Evolutionary conservation across 2,329 filamentous ascomycete species (phyloP).

Genomic region (Xylaria sp.): DNA sequence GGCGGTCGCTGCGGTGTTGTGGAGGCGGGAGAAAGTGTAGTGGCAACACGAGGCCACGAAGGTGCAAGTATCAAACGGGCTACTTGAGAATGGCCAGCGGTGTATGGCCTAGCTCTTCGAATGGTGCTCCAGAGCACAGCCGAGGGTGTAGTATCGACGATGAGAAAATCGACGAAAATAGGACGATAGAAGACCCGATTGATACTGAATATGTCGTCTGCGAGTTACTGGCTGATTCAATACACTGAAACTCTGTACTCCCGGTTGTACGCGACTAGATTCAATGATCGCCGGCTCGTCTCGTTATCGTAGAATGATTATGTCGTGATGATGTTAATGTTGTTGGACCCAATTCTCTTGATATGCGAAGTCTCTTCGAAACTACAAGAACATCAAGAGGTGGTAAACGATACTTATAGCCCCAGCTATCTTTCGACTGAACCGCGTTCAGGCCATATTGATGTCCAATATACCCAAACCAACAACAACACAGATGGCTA

Average conservation of each 20-base stretch:
- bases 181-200: conserved; percentile 5
- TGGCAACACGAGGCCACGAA: conserved; percentile 26
- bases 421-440: conserved; percentile 9
- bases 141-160: conserved; percentile 36
- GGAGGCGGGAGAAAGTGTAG: conserved; percentile 15
- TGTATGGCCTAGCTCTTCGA: conserved; percentile 20
- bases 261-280: conserved; percentile 10
- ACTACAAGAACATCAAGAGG: conserved; percentile 22
- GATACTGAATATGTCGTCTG: conserved; percentile 18
- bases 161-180: conserved; percentile 17
- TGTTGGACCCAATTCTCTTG: conserved; percentile 20
- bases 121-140: conserved; percentile 18
- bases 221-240: conserved; percentile 22
- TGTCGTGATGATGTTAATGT: conserved; percentile 6
- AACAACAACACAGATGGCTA: conserved; percentile 43
- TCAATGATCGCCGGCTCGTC: conserved; percentile 6
- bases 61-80: conserved; percentile 12
- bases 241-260: conserved; percentile 15
- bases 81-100: conserved; percentile 15
- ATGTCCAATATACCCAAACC: conserved; percentile 46
- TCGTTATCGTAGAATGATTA: conserved; percentile 8
- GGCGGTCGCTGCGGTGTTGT: conserved; percentile 17
- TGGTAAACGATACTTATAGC: conserved; percentile 41
- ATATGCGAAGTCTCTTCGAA: conserved; percentile 14
- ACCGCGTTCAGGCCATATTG: conserved; percentile 43